Base-by-base conservation (phyloP, 2,329 filamentous ascomycete genomes). In the Ramularia endophylla region DNA sequence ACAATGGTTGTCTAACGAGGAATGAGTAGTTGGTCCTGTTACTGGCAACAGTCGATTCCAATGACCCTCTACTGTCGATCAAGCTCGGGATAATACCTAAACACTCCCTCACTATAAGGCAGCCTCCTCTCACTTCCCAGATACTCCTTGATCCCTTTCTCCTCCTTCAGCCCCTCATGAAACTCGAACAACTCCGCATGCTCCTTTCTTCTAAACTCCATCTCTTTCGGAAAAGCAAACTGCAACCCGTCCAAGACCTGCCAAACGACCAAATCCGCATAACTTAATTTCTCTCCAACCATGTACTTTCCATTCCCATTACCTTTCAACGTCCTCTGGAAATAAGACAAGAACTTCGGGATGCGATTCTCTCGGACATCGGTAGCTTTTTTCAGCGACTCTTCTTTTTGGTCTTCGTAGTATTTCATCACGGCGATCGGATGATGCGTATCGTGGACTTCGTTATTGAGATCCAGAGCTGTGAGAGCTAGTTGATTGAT, bases 391-490 rank as follows among this genome's bases (percentile, higher is more conserved):
- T 69, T 70, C 56, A 79, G 65, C 12, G 79, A 71, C 59, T 86
- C 85, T 0, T 71, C 66, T 60, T 82, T 86, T 64, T 90, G 85
- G 18, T 88, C 82, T 56, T 87, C 83, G 54, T 88, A 90, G 60
- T 81, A 83, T 4, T 74, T 58, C 1, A 31, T 36, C 20, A 49
- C 47, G 13, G 48, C 52, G 20, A 56, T 44, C 16, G 85, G 85
- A 56, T 90, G 85, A 59, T 90, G 85, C 18, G 77, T 80, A 53
- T 89, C 83, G 58, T 89, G 85, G 1, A 78, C 62, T 65, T 89
- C 85, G 51, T 82, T 80, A 55, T 76, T 77, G 34, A 89, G 62
- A 54, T 90, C 85, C 13, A 89, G 64, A 1, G 83, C 80, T 3
- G 85, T 88, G 44, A 88, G 63, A 0, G 74, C 70, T 19, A 88